phyloP scores from a whole-genome alignment of 176 grass and related monocot species.

The Leersia perrieri region DNA sequence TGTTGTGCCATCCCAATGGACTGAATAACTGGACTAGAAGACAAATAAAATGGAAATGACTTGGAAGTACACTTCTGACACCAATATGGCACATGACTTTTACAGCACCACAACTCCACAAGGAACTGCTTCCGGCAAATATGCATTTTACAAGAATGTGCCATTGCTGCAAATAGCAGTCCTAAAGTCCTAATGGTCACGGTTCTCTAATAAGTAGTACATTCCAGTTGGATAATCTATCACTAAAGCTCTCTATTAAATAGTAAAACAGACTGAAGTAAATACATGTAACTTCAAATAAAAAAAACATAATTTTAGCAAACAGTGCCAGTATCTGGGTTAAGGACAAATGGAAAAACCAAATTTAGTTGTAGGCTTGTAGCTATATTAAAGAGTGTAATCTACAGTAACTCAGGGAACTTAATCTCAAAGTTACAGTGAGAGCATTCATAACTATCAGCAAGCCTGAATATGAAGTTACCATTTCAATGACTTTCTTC shows the following conservation, averaged over 20 bases:
- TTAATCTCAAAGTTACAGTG: neutral
- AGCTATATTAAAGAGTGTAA: neutral
- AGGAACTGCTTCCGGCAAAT: neutral
- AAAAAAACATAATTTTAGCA: neutral
- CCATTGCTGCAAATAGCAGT: neutral
- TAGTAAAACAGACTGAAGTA: neutral
- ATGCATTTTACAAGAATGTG: neutral
- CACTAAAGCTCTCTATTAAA: neutral
- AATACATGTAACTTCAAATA: neutral
- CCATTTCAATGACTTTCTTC: constrained; percentile 79
- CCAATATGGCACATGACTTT: neutral
- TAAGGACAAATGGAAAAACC: neutral
- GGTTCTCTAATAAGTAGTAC: neutral
- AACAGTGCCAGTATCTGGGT: neutral
- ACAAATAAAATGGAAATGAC: neutral
- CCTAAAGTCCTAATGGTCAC: neutral
- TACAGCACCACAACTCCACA: neutral
- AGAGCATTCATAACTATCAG: neutral
- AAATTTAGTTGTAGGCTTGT: neutral
- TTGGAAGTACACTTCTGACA: neutral
- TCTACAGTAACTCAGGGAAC: neutral
- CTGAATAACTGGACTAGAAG: neutral
- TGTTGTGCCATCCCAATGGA: neutral
- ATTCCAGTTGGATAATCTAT: neutral
- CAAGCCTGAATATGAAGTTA: constrained; percentile 15